These are phyloP conservation scores for Pelargonium nanum DNA, from an alignment of 345 rosid genomes.

Conservation along the genomic window DNA sequence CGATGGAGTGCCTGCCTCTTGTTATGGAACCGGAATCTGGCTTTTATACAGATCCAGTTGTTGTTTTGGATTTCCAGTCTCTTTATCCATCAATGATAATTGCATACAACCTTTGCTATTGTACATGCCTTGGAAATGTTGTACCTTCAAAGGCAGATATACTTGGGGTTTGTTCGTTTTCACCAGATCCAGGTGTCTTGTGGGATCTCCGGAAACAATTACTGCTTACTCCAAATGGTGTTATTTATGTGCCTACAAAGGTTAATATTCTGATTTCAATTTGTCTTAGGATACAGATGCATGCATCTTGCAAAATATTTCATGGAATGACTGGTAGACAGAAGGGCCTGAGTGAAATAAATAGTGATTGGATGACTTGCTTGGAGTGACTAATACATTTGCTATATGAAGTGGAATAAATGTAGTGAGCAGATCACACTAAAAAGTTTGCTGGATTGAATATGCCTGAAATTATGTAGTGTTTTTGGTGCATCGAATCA, in stretches of 20 bases:
- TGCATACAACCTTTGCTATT: conserved; percentile 90
- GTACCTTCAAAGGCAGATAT: conserved; percentile 49
- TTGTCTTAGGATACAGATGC: neutral
- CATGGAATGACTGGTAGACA: neutral
- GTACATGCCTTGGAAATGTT: conserved; percentile 85
- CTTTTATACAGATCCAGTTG: conserved; percentile 83
- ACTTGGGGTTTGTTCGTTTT: conserved; percentile 71
- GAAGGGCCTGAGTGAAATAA: neutral
- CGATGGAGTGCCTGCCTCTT: conserved; percentile 95
- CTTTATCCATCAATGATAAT: conserved; percentile 97
- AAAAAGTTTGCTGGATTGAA: neutral
- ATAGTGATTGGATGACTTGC: neutral
- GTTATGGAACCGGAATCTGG: conserved; percentile 99
- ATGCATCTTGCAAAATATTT: neutral
- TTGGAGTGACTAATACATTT: neutral
- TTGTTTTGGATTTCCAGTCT: conserved; percentile 95
- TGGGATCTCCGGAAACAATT: conserved; percentile 47
- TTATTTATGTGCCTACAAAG: conserved; percentile 70
- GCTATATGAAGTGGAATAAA: too few species aligned
- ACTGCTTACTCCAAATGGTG: conserved; percentile 68
- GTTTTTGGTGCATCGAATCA: neutral
- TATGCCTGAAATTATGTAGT: neutral
- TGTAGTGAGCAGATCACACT: neutral
- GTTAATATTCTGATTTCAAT: conserved; percentile 24
- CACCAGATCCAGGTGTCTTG: conserved; percentile 46